Conservation (phyloP, 805 yeast species). For the Yarrowia yakushimensis region DNA sequence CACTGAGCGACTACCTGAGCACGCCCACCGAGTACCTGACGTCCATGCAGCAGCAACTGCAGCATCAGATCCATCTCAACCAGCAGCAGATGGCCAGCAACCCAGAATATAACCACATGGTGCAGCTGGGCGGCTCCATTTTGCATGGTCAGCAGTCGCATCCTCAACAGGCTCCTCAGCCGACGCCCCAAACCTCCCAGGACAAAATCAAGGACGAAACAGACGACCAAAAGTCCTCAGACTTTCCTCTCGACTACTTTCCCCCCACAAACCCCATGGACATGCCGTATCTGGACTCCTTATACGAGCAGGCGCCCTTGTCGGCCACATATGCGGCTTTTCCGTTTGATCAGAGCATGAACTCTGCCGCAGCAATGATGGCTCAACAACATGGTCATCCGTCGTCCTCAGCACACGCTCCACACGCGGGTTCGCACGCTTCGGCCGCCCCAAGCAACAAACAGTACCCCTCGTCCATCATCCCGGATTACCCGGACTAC, state of each 20-base stretch:
- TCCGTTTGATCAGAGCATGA: conserved; percentile 20
- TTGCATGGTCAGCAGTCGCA: conserved; percentile 1
- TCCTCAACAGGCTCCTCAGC: background rate
- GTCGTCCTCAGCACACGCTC: background rate
- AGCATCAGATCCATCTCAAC: conserved; percentile 12
- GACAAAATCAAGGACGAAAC: conserved; percentile 26
- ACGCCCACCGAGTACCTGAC: conserved; percentile 25
- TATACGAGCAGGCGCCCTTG: background rate
- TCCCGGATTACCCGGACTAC: conserved; percentile 19
- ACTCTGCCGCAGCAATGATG: conserved; percentile 1
- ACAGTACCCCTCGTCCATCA: conserved; percentile 20
- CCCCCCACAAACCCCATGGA: conserved; percentile 24
- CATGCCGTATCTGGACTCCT: conserved; percentile 4
- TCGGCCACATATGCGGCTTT: conserved; percentile 9
- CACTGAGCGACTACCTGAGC: conserved; percentile 22
- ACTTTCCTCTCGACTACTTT: conserved; percentile 33
- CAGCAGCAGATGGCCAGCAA: conserved; percentile 18
- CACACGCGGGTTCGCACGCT: background rate
- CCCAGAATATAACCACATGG: conserved; percentile 16
- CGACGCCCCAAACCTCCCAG: no score
- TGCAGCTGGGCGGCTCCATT: conserved; percentile 5
- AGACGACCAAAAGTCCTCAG: conserved; percentile 25
- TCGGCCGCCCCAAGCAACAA: background rate
- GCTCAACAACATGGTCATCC: conserved; percentile 2
- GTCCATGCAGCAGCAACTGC: conserved; percentile 22